Evolutionary conservation across 2,329 filamentous ascomycete species (phyloP).

Genomic region (Alternaria burnsii): DNA sequence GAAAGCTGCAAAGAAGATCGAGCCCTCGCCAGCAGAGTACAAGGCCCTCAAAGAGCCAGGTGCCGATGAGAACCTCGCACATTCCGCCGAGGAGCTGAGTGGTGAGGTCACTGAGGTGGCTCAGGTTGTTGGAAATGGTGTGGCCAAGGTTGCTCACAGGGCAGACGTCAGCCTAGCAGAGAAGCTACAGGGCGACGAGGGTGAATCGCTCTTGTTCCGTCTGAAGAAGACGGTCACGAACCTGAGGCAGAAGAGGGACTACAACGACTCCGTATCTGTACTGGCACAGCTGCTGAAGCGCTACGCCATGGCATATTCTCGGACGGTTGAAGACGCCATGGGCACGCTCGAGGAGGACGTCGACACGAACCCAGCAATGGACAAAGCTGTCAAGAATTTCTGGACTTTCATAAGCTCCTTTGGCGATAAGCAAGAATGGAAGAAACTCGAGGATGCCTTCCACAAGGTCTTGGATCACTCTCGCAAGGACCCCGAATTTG

Average conservation of each 20-base stretch:
- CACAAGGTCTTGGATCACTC: constrained; percentile 76
- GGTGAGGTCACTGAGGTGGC: constrained; percentile 55
- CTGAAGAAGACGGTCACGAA: constrained; percentile 79
- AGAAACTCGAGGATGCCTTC: constrained; percentile 73
- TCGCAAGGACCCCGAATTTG: constrained; percentile 81
- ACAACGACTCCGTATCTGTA: constrained; percentile 84
- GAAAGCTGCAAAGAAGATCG: constrained; percentile 75
- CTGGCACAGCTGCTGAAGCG: constrained; percentile 77
- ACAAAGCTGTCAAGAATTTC: constrained; percentile 78
- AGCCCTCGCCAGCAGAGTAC: constrained; percentile 71
- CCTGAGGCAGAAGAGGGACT: constrained; percentile 79
- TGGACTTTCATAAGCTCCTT: constrained; percentile 84
- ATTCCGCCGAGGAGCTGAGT: constrained; percentile 69
- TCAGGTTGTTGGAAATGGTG: constrained; percentile 57
- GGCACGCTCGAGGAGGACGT: constrained; percentile 74
- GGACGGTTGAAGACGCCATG: constrained; percentile 72
- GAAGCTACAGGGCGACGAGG: constrained; percentile 76
- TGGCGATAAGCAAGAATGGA: constrained; percentile 77
- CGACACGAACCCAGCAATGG: constrained; percentile 75
- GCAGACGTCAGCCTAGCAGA: constrained; percentile 76
- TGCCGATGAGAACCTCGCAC: constrained; percentile 59
- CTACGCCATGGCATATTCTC: constrained; percentile 81
- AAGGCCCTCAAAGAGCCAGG: constrained; percentile 62
- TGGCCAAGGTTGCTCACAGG: constrained; percentile 60
- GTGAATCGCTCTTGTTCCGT: constrained; percentile 75